A percentile compares a stretch with the other conserved stretches of the same genome.
Conservation (phyloP, 352 stramenopile genomes). For the Phytophthora melonis region DNA sequence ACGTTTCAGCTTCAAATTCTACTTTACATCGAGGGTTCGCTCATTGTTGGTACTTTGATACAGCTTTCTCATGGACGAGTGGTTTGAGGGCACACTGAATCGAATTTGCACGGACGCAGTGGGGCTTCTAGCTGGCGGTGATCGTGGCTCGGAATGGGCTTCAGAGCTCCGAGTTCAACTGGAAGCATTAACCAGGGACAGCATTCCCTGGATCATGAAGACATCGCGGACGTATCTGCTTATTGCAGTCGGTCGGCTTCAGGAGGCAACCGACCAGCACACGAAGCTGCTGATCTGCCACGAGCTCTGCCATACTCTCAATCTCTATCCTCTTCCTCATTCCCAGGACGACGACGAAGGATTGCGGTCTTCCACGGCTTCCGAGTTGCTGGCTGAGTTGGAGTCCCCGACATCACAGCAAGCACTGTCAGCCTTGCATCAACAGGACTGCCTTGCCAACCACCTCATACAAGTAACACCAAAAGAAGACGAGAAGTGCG, state of each 20-base stretch:
- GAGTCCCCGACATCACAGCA: constrained; percentile 24
- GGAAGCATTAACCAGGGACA: neutral
- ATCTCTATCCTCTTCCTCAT: constrained; percentile 12
- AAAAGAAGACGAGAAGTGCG: constrained; percentile 25
- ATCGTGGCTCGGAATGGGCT: constrained; percentile 15
- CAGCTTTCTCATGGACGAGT: constrained; percentile 40
- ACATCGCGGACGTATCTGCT: constrained; percentile 23
- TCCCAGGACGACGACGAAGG: constrained; percentile 5
- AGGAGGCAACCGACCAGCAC: constrained; percentile 18
- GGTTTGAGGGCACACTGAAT: constrained; percentile 24
- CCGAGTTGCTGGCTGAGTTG: constrained; percentile 24
- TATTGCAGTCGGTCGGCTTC: constrained; percentile 18
- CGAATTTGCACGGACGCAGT: constrained; percentile 17
- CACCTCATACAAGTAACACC: constrained; percentile 29
- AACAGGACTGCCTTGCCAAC: constrained; percentile 27
- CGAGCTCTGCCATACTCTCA: constrained; percentile 27
- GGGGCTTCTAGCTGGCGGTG: constrained; percentile 17
- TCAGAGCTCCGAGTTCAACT: constrained; percentile 9
- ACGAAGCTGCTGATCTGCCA: constrained; percentile 32
- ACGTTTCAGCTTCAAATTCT: constrained; percentile 3
- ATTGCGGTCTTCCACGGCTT: neutral
- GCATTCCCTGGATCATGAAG: constrained; percentile 26
- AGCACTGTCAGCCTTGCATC: constrained; percentile 17
- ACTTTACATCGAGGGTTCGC: neutral
- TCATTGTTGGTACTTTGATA: neutral